Evolutionary conservation across 208 protist genomes (phyloP), one percentile per base, ranked within the genome.

Genomic region (Leishmania lainsoni): DNA sequence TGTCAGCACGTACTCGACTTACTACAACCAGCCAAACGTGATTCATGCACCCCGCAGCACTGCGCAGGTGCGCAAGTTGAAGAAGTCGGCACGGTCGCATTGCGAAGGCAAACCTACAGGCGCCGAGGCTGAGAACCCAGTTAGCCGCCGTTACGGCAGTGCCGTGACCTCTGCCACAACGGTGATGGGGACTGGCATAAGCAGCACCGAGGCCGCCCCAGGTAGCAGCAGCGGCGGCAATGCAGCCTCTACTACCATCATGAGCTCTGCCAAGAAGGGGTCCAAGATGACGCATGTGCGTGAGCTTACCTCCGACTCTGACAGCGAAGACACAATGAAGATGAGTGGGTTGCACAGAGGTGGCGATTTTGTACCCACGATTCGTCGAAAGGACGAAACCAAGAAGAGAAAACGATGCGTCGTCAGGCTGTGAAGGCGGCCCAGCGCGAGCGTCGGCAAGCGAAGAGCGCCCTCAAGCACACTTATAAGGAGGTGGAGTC

Each of bases 1-100:
- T 26, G 84, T 97, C 22, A 95, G 89, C 68, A 80, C 89, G 16
- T 92, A 91, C 79, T 95, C 91, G 1, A 97, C 90, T 14, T 95
- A 96, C 80, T 94, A 92, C 86, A 97, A 98, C 80, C 95, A 98
- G 75, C 95, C 95, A 17, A 96, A 96, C 76, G 86, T 97, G 5
- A 96, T 98, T 81, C 75, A 85, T n/a, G 86, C 93, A 3, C 85
- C 91, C 0, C 76, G 83, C 79, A 74, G 73, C 59, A 22, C 70
- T 52, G 65, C 78, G 49, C 69, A 70, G 76, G 76, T 61, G 22
- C 81, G 76, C 26, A 51, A 72, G 12, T 3, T 10, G 78, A 93
- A 63, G 78, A 85, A 69, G 83, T 83, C 32, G 74, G 83, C 56
- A 81, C 85, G 20, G 26, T n/a, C 49, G 48, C 71, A 49, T 45